These are phyloP conservation scores for Clarkia xantiana DNA, from an alignment of 345 rosid genomes.

Conservation along the genomic window DNA sequence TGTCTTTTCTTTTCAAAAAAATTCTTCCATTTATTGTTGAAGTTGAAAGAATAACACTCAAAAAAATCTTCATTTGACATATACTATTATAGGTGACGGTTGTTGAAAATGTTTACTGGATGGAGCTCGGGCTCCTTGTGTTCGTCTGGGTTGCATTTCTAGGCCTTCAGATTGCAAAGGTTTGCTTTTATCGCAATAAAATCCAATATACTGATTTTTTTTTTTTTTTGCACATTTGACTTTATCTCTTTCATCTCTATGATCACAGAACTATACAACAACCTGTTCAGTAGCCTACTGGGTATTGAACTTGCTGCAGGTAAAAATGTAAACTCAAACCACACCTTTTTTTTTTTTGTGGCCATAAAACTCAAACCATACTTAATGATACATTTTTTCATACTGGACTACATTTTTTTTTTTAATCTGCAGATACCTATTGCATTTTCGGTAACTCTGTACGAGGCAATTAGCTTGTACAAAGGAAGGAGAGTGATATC, in stretches of 20 bases:
- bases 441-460: constrained; percentile 15
- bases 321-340: constrained; percentile 5
- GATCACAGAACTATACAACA: constrained; percentile 20
- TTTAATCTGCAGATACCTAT: constrained; percentile 15
- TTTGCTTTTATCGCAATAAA: constrained; percentile 5
- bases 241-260: constrained; percentile 1
- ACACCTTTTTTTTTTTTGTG: too few relatives aligned
- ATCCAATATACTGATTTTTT: too few relatives aligned
- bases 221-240: too few relatives aligned
- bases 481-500: constrained; percentile 27
- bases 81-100: constrained; percentile 18
- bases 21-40: too few relatives aligned
- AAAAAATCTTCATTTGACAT: too few relatives aligned
- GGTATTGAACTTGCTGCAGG: constrained; percentile 37
- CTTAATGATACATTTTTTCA: neutral
- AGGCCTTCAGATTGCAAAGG: constrained; percentile 33
- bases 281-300: constrained; percentile 34
- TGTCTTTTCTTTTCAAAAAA: too few relatives aligned
- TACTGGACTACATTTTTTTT: neutral
- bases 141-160: constrained; percentile 36
- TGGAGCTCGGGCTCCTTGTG: constrained; percentile 32
- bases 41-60: too few relatives aligned
- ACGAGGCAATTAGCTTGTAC: constrained; percentile 27
- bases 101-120: constrained; percentile 28
- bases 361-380: too few relatives aligned